These are phyloP conservation scores for Pilasporangium apinafurcum DNA, from an alignment of 352 stramenopile species.

Conservation along the genomic window DNA sequence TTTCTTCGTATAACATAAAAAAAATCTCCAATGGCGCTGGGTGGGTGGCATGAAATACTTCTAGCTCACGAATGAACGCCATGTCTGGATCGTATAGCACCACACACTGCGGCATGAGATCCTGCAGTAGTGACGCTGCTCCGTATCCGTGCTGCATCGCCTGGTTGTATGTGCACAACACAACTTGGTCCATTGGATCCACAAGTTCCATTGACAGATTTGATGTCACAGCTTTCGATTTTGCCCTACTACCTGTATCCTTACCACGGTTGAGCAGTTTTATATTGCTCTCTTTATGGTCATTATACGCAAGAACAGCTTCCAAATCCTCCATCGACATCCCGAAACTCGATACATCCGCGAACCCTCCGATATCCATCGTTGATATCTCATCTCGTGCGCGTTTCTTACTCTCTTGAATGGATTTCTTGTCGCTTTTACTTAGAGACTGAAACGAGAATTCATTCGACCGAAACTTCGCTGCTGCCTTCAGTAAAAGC, in stretches of 20 bases:
- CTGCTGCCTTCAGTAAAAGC: constrained; percentile 47
- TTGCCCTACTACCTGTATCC: not conserved
- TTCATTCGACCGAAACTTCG: constrained; percentile 38
- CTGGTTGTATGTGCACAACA: constrained; percentile 80
- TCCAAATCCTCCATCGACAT: constrained; percentile 68
- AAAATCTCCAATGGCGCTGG: constrained; percentile 79
- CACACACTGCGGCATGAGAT: constrained; percentile 88
- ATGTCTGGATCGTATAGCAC: constrained; percentile 95
- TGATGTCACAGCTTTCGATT: constrained; percentile 9
- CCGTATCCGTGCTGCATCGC: constrained; percentile 52
- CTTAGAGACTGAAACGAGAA: constrained; percentile 21
- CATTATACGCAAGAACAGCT: constrained; percentile 14
- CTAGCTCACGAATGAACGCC: constrained; percentile 92
- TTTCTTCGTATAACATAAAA: constrained; percentile 96
- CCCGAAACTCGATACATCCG: constrained; percentile 63
- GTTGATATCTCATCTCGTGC: not conserved
- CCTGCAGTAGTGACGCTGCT: constrained; percentile 73
- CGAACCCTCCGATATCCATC: constrained; percentile 3
- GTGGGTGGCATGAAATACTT: constrained; percentile 87
- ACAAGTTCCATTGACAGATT: constrained; percentile 46
- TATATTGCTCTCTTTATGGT: constrained; percentile 11
- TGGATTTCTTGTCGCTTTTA: not conserved
- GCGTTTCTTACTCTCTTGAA: constrained; percentile 16
- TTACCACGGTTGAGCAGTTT: constrained; percentile 7
- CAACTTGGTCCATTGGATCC: constrained; percentile 38